Evolutionary conservation across 140 eudicot species (phyloP).

Genomic region (Senecio squalidus): DNA sequence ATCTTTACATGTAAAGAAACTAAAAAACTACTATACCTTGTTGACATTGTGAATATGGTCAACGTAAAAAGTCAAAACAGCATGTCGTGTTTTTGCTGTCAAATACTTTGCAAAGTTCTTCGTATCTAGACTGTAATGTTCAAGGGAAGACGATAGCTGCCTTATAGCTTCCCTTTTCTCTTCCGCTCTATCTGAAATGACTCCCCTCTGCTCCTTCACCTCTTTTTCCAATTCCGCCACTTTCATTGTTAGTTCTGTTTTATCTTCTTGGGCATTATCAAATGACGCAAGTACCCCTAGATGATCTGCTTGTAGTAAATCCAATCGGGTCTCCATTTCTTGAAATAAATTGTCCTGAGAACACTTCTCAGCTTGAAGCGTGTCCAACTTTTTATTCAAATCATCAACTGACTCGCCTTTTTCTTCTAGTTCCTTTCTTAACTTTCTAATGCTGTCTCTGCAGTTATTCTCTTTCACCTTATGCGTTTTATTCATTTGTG

Average conservation of each 20-base stretch:
- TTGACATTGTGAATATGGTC: background rate
- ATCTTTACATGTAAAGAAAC: too few relatives aligned
- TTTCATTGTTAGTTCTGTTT: slow-evolving; percentile 33
- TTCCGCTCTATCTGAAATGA: slow-evolving; percentile 41
- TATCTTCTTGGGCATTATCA: slow-evolving; percentile 25
- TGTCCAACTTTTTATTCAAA: slow-evolving; percentile 44
- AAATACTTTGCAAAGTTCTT: too few relatives aligned
- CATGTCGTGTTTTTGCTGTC: too few relatives aligned
- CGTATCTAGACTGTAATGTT: too few relatives aligned
- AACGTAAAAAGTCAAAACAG: slow-evolving; percentile 35
- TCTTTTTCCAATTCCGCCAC: slow-evolving; percentile 47
- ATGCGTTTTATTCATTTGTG: slow-evolving; percentile 36
- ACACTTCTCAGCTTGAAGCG: slow-evolving; percentile 38
- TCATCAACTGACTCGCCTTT: slow-evolving; percentile 24
- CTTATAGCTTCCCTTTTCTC: background rate
- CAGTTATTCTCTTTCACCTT: slow-evolving; percentile 25
- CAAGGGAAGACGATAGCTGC: slow-evolving; percentile 17
- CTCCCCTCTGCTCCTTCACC: slow-evolving; percentile 34
- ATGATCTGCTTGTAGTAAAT: too few relatives aligned
- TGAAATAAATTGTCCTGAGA: slow-evolving; percentile 30
- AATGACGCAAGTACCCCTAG: slow-evolving; percentile 23
- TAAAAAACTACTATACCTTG: background rate
- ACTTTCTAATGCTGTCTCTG: slow-evolving; percentile 27
- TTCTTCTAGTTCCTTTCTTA: slow-evolving; percentile 31
- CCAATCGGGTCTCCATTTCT: slow-evolving; percentile 33